A percentile compares a stretch with the other conserved stretches of the same genome.
phyloP scores from a whole-genome alignment of 768 basidiomycete genomes.

The Dioszegia aurantiaca region DNA sequence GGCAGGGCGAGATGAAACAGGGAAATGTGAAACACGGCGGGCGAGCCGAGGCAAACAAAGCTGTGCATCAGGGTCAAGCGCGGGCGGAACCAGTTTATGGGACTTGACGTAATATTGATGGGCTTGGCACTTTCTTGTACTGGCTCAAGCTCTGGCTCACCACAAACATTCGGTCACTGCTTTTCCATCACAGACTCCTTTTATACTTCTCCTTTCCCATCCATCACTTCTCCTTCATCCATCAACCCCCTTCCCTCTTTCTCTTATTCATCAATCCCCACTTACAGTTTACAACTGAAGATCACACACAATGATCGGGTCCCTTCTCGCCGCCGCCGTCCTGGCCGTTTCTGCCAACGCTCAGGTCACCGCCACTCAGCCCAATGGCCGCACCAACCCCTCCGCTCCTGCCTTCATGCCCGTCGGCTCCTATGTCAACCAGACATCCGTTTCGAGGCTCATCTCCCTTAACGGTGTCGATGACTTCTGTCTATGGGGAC shows the following conservation, averaged over 20 bases:
- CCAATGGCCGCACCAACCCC: slow-evolving; percentile 47
- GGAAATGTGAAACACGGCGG: not conserved
- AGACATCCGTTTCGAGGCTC: slow-evolving; percentile 46
- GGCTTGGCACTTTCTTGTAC: not conserved
- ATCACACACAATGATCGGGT: not conserved
- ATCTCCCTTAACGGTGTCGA: slow-evolving; percentile 50
- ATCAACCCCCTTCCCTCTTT: not conserved
- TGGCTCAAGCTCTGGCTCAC: not conserved
- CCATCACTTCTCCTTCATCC: not conserved
- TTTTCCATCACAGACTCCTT: too few species aligned
- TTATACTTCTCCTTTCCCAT: not conserved
- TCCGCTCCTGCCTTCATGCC: slow-evolving; percentile 35
- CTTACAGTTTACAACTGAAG: not conserved
- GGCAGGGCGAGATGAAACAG: not conserved
- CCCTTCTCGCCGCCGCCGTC: slow-evolving; percentile 1
- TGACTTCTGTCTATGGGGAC: slow-evolving; percentile 48
- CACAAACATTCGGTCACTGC: not conserved
- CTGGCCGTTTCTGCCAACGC: slow-evolving; percentile 14
- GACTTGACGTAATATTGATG: too few species aligned
- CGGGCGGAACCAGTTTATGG: too few species aligned
- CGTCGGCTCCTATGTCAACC: slow-evolving; percentile 48
- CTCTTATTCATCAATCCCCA: not conserved
- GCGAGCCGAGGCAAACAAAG: too few species aligned
- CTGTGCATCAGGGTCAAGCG: too few species aligned
- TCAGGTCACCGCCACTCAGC: slow-evolving; percentile 26